These are phyloP conservation scores for Ambrosiella xylebori DNA, from an alignment of 2,329 filamentous ascomycete species.

Conservation along the genomic window DNA sequence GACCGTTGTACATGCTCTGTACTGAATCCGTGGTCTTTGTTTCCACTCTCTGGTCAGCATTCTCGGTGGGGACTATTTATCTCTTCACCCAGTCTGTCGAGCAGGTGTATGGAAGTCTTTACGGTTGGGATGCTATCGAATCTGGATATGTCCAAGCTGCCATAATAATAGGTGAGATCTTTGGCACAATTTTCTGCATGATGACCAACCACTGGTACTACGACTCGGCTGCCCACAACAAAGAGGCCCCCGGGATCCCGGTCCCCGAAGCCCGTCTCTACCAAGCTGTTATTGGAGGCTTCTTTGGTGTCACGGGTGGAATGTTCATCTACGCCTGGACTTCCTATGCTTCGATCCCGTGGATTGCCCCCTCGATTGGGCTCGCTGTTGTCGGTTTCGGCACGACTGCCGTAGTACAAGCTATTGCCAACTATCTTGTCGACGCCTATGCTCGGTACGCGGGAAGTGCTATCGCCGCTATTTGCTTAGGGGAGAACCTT, in stretches of 20 bases:
- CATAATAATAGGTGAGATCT: conserved; percentile 8
- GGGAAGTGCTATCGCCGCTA: conserved; percentile 30
- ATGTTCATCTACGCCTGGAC: conserved; percentile 36
- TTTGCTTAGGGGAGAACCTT: conserved; percentile 31
- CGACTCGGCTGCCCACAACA: conserved; percentile 22
- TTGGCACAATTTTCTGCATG: conserved; percentile 14
- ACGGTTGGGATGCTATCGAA: conserved; percentile 14
- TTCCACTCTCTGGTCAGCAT: conserved; percentile 27
- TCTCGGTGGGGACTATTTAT: conserved; percentile 16
- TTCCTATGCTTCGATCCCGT: conserved; percentile 24
- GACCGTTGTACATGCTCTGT: conserved; percentile 12
- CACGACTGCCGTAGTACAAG: conserved; percentile 28
- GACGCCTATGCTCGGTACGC: conserved; percentile 33
- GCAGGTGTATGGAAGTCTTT: conserved; percentile 14
- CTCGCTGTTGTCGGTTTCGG: conserved; percentile 31
- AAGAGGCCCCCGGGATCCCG: conserved; percentile 20
- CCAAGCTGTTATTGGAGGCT: conserved; percentile 11
- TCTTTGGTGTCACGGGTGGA: conserved; percentile 20
- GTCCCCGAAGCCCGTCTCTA: conserved; percentile 12
- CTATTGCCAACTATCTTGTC: conserved; percentile 30
- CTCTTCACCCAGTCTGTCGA: conserved; percentile 17
- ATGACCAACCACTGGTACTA: conserved; percentile 22
- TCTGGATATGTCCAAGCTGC: conserved; percentile 12
- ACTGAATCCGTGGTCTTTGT: conserved; percentile 32
- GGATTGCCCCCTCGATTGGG: conserved; percentile 30